A percentile compares a stretch with the other conserved stretches of the same genome.
phyloP scores from a whole-genome alignment of 495 filamentous ascomycete genomes.

The Podospora sp. region DNA sequence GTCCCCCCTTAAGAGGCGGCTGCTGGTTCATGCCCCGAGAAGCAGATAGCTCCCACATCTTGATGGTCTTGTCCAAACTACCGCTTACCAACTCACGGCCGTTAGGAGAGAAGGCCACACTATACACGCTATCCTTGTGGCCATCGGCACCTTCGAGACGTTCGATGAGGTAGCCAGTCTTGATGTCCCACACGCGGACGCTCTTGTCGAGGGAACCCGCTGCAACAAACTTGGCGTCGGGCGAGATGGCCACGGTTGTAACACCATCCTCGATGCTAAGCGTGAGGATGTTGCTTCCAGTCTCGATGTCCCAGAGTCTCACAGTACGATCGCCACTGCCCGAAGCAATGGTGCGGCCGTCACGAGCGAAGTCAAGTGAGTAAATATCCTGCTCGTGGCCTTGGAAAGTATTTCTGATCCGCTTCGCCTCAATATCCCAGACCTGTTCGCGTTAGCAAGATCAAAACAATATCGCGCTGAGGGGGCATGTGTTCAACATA shows the following conservation, averaged over 20 bases:
- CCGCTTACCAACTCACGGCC: constrained; percentile 86
- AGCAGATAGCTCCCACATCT: constrained; percentile 86
- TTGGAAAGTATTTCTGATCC: constrained; percentile 78
- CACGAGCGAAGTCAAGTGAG: constrained; percentile 86
- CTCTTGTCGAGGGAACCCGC: constrained; percentile 90
- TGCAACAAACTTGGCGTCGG: constrained; percentile 81
- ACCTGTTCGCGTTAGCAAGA: constrained; percentile 55
- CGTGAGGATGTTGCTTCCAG: constrained; percentile 70
- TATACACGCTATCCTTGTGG: constrained; percentile 92
- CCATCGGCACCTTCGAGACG: constrained; percentile 83
- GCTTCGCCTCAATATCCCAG: constrained; percentile 78
- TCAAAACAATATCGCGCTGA: background rate
- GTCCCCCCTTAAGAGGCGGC: constrained; percentile 69
- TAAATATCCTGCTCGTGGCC: constrained; percentile 95
- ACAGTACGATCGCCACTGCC: constrained; percentile 88
- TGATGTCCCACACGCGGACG: constrained; percentile 85
- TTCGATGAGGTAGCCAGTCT: constrained; percentile 77
- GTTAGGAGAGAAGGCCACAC: constrained; percentile 86
- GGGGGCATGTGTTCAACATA: constrained; percentile 49
- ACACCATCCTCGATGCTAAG: constrained; percentile 89
- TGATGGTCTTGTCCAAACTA: constrained; percentile 91
- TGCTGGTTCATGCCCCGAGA: constrained; percentile 60
- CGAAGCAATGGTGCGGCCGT: constrained; percentile 85
- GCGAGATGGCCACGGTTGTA: constrained; percentile 89
- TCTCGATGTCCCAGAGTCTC: constrained; percentile 84